Percentiles rank a stretch among this genome's conserved stretches.
Conservation (phyloP, 73 alveolate species). For the Paramecium sexaurelia region DNA sequence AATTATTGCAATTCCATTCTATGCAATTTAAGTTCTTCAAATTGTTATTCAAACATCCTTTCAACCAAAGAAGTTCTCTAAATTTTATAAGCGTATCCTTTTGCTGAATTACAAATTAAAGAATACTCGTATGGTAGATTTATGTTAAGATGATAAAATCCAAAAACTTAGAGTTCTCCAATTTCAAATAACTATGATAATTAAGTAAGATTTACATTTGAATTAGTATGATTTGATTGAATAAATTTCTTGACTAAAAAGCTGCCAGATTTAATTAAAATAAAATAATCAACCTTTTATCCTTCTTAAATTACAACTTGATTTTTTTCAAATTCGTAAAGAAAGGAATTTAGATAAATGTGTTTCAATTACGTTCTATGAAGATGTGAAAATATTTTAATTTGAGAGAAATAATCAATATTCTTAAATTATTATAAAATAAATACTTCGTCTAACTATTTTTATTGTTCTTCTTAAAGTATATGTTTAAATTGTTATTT, state of each 20-base stretch:
- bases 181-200: not conserved
- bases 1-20: not conserved
- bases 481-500: constrained; percentile 54
- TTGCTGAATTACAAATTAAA: not conserved
- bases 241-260: not conserved
- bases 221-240: not conserved
- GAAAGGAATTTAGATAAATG: not conserved
- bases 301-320: constrained; percentile 27
- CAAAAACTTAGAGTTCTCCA: not conserved
- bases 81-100: constrained; percentile 1
- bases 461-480: not conserved
- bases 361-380: constrained; percentile 4
- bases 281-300: not conserved
- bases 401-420: not conserved
- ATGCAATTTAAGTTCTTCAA: not conserved
- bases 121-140: constrained; percentile 8
- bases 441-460: constrained; percentile 3
- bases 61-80: not conserved
- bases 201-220: not conserved
- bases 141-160: not conserved
- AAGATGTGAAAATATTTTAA: not conserved
- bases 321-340: constrained; percentile 30
- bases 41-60: constrained; percentile 14
- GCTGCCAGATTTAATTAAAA: not conserved
- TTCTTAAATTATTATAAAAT: not conserved